Evolutionary conservation across 2,329 filamentous ascomycete species (phyloP), one percentile per base, ranked within the genome.

Genomic region (Fusarium sterilihyphosum): DNA sequence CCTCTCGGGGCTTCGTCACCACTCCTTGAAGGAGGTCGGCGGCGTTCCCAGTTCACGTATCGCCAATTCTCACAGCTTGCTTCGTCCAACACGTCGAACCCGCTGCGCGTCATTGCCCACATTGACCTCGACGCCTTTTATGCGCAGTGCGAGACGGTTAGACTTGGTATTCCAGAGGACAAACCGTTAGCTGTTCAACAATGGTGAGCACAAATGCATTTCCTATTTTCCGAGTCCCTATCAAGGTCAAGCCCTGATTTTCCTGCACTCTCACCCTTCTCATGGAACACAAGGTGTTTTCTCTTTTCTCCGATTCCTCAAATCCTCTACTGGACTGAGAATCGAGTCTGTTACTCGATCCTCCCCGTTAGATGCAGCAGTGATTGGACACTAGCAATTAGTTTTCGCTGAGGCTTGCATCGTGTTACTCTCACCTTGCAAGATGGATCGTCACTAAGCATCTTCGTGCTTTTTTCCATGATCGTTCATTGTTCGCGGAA

Each of bases 91-190:
- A 87, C 92, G 1, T 90, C 91, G 14, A 94, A 91, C 58, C 96
- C 96, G 3, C 87, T 99, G 41, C 92, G 96, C 52, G 93, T 97
- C 35, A 91, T 98, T 76, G 94, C 94, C 12, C 95, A 98, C 82
- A 91, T 98, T 73, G 96, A 99, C 79, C 91, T 99, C 68, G 96
- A 99, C 88, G 96, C 96, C 44, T 99, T 99, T 84, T 99, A 99
- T 82, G 93, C 93, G 8, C 96, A 99, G 85, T 98, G 95, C 81
- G 96, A 99, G 84, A 97, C 95, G 89, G 91, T 98, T 16, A 91
- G 96, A 13, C 87, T 98, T 50, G 92, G 91, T 18, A 85, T 93
- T 17, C 86, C 92, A 20, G 91, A 94, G 70, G 90, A 94, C 65
- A 89, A 91, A 74, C 96, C 96, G 16, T 88, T 99, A 31, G 96